Evolutionary conservation across 352 stramenopile genomes (phyloP).

Genomic region (Globisporangium mamillatum): DNA sequence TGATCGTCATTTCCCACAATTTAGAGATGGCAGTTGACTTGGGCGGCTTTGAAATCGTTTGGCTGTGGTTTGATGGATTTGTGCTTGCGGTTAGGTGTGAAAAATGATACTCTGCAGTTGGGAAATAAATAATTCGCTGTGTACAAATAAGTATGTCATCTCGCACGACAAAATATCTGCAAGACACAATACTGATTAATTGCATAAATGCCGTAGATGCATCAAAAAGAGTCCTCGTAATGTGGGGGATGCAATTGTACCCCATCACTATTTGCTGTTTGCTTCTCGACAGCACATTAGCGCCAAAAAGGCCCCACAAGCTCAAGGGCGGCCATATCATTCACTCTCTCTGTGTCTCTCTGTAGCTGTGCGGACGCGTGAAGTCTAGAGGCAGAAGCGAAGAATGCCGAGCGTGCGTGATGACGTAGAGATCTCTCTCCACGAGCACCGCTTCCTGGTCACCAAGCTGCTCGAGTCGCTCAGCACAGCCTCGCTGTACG

Average conservation of each 20-base stretch:
- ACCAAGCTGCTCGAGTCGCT: slow-evolving; percentile 83
- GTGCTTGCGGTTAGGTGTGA: no score
- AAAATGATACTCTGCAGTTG: no score
- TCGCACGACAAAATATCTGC: no score
- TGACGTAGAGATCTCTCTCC: slow-evolving; percentile 64
- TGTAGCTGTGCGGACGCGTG: not conserved
- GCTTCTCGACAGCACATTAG: not conserved
- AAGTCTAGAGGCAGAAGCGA: not conserved
- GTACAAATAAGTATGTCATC: no score
- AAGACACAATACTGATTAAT: not conserved
- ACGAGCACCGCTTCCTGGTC: slow-evolving; percentile 83
- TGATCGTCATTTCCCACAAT: no score
- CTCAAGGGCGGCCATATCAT: not conserved
- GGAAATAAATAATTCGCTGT: no score
- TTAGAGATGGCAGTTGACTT: no score
- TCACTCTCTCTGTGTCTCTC: not conserved
- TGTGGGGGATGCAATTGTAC: slow-evolving; percentile 3
- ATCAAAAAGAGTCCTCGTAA: not conserved
- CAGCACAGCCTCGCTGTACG: slow-evolving; percentile 42
- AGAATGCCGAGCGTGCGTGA: slow-evolving; percentile 62
- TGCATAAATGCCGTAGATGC: not conserved
- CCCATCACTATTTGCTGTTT: not conserved
- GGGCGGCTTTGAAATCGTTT: no score
- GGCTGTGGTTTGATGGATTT: no score
- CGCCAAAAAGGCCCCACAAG: not conserved